Evolutionary conservation across 176 grass and related monocot genomes (phyloP), one percentile per base, ranked within the genome.

Genomic region (Avena eriantha): DNA sequence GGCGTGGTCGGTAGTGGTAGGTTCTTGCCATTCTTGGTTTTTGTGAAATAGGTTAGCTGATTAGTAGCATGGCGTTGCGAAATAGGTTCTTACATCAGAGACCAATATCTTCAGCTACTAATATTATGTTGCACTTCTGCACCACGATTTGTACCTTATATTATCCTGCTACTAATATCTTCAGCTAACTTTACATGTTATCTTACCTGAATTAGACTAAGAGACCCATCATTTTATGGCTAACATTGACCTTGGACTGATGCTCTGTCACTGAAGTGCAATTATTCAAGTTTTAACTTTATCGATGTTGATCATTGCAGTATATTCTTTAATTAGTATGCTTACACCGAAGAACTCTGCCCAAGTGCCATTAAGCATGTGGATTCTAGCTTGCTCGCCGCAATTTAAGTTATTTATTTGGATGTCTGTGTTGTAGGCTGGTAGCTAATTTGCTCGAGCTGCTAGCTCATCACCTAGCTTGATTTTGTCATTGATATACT

Each of bases 171-270:
- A 21, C 5, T 56, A 81, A 77, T 56, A 57, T 77, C 3, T 39
- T 68, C 47, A 68, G 47, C 35, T 74, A 16, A 81, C 2, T 66
- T 35, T 36, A 85, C 26, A 65, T 6, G 46, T 10, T 33, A n/a
- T 10, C 68, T 46, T 89, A 56, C 45, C 71, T 60, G 73, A 41
- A 80, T 76, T 46, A 58, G 57, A 67, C 33, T 8, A 16, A 85
- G n/a, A 55, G 59, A 60, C n/a, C 29, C 29, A 39, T 59, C 71
- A 70, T 15, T 24, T 51, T 73, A 26, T 81, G 14, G 12, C 45
- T 26, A 48, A 39, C 22, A 19, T 67, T 60, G 12, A 7, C 50
- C 23, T 15, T 86, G 65, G 87, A 50, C 4, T 49, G 14, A 58
- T 49, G 35, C 1, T 73, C 35, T 24, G 47, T 80, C 69, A 68